Percentiles rank a stretch among this genome's conserved stretches.
phyloP scores from a whole-genome alignment of 805 yeast genomes.

The Metschnikowia dekortorum region DNA sequence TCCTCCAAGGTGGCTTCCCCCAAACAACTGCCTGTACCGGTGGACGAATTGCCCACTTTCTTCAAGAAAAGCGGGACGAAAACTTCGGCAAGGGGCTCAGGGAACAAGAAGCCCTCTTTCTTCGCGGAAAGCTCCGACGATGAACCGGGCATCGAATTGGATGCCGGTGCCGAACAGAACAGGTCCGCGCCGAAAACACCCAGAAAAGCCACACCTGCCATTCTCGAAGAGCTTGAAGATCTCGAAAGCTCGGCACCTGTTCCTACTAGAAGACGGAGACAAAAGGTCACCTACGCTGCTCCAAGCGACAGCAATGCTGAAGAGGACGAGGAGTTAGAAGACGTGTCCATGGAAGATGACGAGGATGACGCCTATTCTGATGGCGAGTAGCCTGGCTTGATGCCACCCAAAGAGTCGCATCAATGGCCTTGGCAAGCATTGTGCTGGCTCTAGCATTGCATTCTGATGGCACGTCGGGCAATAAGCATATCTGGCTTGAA shows the following conservation, averaged over 20 bases:
- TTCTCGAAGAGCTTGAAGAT: constrained; percentile 17
- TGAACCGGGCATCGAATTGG: constrained; percentile 9
- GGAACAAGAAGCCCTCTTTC: constrained; percentile 9
- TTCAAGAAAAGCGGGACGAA: constrained; percentile 8
- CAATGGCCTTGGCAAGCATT: neutral
- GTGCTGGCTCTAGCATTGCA: neutral
- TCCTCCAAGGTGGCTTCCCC: neutral
- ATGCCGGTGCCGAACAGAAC: constrained; percentile 3
- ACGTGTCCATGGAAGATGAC: constrained; percentile 3
- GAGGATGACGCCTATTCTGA: constrained; percentile 10
- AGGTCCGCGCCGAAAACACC: constrained; percentile 1
- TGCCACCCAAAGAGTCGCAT: neutral
- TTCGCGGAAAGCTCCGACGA: constrained; percentile 16
- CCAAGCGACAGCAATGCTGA: constrained; percentile 10
- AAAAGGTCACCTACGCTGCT: constrained; percentile 13
- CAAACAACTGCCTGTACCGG: constrained; percentile 3
- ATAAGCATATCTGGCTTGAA: neutral
- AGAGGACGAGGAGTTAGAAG: neutral
- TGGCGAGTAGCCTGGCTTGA: neutral
- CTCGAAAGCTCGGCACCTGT: constrained; percentile 5
- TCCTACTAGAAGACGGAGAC: constrained; percentile 11
- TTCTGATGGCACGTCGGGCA: neutral
- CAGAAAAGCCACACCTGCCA: constrained; percentile 4
- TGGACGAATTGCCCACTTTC: constrained; percentile 14
- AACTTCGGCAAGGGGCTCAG: neutral